These are phyloP conservation scores for Aquilaria yunnanensis DNA, from an alignment of 345 rosid species.

Conservation along the genomic window DNA sequence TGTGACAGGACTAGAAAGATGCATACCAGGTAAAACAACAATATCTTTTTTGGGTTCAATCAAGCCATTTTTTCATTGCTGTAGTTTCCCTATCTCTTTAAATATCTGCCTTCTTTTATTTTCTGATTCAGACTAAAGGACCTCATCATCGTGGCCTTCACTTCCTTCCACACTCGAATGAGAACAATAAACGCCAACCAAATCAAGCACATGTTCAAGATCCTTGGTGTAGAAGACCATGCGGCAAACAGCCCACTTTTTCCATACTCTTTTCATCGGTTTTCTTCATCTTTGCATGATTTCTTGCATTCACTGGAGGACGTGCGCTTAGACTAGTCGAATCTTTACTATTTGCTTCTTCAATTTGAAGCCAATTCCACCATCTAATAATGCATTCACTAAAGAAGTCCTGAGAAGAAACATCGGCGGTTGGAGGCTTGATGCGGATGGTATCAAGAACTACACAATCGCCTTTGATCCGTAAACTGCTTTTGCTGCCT, in stretches of 20 bases:
- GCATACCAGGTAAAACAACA: slow-evolving; percentile 67
- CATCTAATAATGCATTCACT: slow-evolving; percentile 84
- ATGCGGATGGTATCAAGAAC: slow-evolving; percentile 48
- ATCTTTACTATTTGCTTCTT: slow-evolving; percentile 27
- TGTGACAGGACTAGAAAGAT: slow-evolving; percentile 42
- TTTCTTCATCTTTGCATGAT: slow-evolving; percentile 30
- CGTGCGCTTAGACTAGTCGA: slow-evolving; percentile 18
- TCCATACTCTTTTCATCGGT: slow-evolving; percentile 37
- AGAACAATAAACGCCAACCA: slow-evolving; percentile 49
- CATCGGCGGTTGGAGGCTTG: slow-evolving; percentile 84
- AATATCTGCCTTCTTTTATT: slow-evolving; percentile 54
- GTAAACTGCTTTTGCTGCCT: slow-evolving; percentile 70
- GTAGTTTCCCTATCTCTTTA: slow-evolving; percentile 48
- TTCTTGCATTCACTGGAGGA: slow-evolving; percentile 15
- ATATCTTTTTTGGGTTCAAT: slow-evolving; percentile 54
- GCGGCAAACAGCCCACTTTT: slow-evolving; percentile 79
- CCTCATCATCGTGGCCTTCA: slow-evolving; percentile 26
- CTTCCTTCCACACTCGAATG: slow-evolving; percentile 22
- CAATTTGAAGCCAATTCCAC: slow-evolving; percentile 84
- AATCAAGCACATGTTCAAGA: slow-evolving; percentile 68
- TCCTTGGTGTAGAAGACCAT: slow-evolving; percentile 66
- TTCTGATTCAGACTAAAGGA: slow-evolving; percentile 56
- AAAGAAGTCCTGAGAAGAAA: slow-evolving; percentile 59
- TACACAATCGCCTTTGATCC: slow-evolving; percentile 47
- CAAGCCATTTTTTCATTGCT: slow-evolving; percentile 58